phyloP scores from a whole-genome alignment of 176 grass and related monocot species.

The Ananas comosus region DNA sequence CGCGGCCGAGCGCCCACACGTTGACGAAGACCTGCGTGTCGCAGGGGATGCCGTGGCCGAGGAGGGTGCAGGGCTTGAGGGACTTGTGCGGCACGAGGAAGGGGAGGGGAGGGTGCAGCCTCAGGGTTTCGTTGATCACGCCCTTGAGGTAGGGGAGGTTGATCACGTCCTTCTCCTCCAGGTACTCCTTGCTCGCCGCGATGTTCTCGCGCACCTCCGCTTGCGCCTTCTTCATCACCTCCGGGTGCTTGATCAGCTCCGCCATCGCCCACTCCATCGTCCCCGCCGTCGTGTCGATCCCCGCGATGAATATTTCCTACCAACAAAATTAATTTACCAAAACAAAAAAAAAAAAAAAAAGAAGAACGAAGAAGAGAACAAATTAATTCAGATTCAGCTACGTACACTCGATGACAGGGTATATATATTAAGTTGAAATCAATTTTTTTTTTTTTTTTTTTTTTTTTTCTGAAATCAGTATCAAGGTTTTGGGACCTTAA shows the following conservation, averaged over 20 bases:
- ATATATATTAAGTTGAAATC: no score
- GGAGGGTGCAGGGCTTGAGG: conserved; percentile 8
- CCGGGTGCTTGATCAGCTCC: not conserved
- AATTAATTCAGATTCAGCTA: no score
- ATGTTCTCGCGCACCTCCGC: not conserved
- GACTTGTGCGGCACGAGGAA: conserved; percentile 3
- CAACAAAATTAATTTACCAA: no score
- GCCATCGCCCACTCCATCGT: conserved; percentile 3
- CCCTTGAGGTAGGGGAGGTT: not conserved
- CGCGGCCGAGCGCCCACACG: conserved; percentile 22
- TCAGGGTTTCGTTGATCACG: not conserved
- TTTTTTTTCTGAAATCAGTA: no score
- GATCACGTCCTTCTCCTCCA: not conserved
- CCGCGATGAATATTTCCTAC: not conserved
- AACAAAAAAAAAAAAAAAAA: no score
- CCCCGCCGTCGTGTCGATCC: not conserved
- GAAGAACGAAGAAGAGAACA: no score
- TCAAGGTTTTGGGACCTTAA: no score
- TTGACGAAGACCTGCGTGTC: conserved; percentile 19
- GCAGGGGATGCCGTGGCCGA: not conserved
- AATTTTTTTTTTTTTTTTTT: no score
- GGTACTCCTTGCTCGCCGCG: not conserved
- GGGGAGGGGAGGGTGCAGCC: not conserved
- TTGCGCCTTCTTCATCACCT: not conserved
- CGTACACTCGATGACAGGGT: no score